Percentiles rank a stretch among this genome's conserved stretches.
These are phyloP conservation scores for Earliella scabrosa DNA, from an alignment of 1,284 basidiomycete species.

Conservation along the genomic window DNA sequence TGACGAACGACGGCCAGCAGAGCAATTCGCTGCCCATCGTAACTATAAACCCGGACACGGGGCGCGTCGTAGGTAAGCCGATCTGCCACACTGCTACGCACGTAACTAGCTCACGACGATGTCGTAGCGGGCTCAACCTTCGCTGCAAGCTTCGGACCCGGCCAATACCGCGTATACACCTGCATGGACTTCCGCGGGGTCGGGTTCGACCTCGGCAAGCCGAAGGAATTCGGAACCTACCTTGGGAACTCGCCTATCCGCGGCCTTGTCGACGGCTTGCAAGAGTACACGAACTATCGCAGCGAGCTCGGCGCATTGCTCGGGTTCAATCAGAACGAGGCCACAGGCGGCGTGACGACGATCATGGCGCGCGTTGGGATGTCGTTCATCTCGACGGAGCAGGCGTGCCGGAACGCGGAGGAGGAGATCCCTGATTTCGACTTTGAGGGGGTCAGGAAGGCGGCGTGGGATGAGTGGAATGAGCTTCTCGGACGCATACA, in stretches of 20 bases:
- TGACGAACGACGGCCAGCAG: constrained; percentile 60
- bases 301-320: constrained; percentile 54
- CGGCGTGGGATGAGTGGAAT: constrained; percentile 55
- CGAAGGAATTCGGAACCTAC: constrained; percentile 60
- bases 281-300: constrained; percentile 13
- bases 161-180: constrained; percentile 58
- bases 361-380: constrained; percentile 62
- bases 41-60: constrained; percentile 49
- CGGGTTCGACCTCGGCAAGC: constrained; percentile 46
- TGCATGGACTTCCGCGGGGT: constrained; percentile 65
- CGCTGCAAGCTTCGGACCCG: constrained; percentile 57
- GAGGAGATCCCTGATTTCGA: constrained; percentile 64
- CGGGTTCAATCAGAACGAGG: constrained; percentile 48
- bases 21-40: constrained; percentile 53
- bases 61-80: constrained; percentile 43
- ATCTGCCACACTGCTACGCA: neutral
- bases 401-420: constrained; percentile 64
- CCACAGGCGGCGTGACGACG: constrained; percentile 34
- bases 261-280: constrained; percentile 3
- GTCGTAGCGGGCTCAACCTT: constrained; percentile 41
- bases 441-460: constrained; percentile 50
- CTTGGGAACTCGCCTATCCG: constrained; percentile 49
- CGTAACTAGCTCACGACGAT: neutral
- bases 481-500: constrained; percentile 58
- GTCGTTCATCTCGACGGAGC: constrained; percentile 61